phyloP scores from a whole-genome alignment of 1,284 basidiomycete species.

The Boletellus dicymbophilus region DNA sequence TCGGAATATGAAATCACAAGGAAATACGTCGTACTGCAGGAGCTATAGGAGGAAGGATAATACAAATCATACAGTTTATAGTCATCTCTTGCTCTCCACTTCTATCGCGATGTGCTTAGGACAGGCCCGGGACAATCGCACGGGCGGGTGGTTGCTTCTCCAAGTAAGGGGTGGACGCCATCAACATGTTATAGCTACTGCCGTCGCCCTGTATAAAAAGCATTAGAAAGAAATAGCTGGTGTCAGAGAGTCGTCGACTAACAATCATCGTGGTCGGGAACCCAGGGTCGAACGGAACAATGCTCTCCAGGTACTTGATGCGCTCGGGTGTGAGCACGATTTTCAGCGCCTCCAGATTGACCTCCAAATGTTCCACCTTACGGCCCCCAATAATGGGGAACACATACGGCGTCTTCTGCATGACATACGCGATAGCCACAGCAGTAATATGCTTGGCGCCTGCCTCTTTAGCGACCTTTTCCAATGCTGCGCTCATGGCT shows the following conservation, averaged over 20 bases:
- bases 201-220: not conserved
- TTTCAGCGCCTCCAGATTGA: constrained; percentile 49
- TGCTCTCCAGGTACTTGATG: constrained; percentile 43
- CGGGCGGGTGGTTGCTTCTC: not conserved
- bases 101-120: too few relatives aligned
- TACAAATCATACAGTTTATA: too few relatives aligned
- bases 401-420: constrained; percentile 49
- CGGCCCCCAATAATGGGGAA: constrained; percentile 53
- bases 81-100: too few relatives aligned
- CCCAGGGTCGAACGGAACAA: constrained; percentile 42
- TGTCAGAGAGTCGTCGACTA: constrained; percentile 15
- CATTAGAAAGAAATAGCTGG: not conserved
- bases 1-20: too few relatives aligned
- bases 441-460: constrained; percentile 9
- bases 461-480: constrained; percentile 3
- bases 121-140: too few relatives aligned
- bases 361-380: constrained; percentile 49
- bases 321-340: constrained; percentile 45
- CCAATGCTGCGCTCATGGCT: constrained; percentile 4
- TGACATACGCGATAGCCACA: constrained; percentile 48
- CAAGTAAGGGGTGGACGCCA: not conserved
- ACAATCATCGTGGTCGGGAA: constrained; percentile 45
- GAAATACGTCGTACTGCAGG: too few relatives aligned
- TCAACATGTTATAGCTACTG: not conserved
- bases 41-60: too few relatives aligned